These are phyloP conservation scores for Arachnomyces sp. DNA, from an alignment of 2,329 filamentous ascomycete species.

Conservation along the genomic window DNA sequence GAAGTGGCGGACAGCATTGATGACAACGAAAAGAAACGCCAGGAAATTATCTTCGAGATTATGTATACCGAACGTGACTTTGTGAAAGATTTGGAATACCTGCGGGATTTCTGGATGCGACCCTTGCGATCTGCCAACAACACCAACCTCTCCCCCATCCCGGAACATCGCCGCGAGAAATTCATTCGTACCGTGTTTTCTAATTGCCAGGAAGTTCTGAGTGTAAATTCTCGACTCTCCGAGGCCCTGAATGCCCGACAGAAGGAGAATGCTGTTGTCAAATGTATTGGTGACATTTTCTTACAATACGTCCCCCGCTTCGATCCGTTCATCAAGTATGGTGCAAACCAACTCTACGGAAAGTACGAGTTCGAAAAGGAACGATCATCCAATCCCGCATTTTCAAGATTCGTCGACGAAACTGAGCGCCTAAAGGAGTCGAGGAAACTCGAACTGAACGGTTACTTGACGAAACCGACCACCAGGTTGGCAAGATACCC, in stretches of 20 bases:
- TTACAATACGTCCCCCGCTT: conserved; percentile 86
- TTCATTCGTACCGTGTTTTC: conserved; percentile 93
- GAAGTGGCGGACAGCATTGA: conserved; percentile 84
- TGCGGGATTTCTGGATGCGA: conserved; percentile 97
- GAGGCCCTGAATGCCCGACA: conserved; percentile 83
- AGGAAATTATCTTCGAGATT: conserved; percentile 95
- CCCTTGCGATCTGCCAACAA: conserved; percentile 68
- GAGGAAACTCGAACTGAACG: conserved; percentile 90
- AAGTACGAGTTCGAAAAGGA: conserved; percentile 99
- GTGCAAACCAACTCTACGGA: conserved; percentile 87
- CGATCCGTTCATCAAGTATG: conserved; percentile 92
- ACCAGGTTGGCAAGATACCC: conserved; percentile 92
- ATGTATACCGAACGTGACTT: conserved; percentile 99
- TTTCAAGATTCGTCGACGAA: conserved; percentile 88
- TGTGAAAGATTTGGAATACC: conserved; percentile 95
- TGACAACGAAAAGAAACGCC: conserved; percentile 91
- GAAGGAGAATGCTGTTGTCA: conserved; percentile 80
- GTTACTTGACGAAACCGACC: conserved; percentile 94
- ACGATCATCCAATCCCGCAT: conserved; percentile 73
- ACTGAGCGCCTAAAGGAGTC: conserved; percentile 95
- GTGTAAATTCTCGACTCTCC: conserved; percentile 80
- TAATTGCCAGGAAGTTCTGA: conserved; percentile 90
- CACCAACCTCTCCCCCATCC: conserved; percentile 66
- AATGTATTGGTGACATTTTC: conserved; percentile 89
- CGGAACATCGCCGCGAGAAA: conserved; percentile 74